Base-by-base conservation (phyloP, 2,329 filamentous ascomycete species). In the Alternaria brassicicola region DNA sequence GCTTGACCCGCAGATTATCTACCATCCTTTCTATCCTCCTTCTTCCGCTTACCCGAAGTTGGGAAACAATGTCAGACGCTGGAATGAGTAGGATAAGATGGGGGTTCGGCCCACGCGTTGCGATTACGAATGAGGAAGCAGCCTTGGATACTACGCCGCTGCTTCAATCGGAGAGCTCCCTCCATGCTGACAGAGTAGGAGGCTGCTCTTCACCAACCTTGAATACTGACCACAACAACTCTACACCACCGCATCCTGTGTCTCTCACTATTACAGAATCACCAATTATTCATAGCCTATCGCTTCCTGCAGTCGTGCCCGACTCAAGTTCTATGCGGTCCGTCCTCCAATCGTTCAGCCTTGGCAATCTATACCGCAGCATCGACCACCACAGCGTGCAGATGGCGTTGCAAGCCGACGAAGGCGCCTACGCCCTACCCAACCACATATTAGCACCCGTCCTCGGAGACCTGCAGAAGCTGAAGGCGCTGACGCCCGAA, bases 371-470 rank as follows among this genome's bases (percentile, higher is more conserved):
- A 6, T 31, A n/a, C 19, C 17, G 30, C 21, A 23, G 12, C 36
- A 10, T 39, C 36, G 23, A 47, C 7, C 30, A 7, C 30, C 13
- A 15, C 30, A 35, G 28, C 23, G 19, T 19, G 3, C 43, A 47
- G 28, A 47, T 47, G 26, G 46, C 39, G 26, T 35, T 38, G 6
- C 8, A 46, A 43, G 26, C 5, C 36, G n/a, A 33, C 31, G 21
- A 57, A 15, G 42, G 46, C 10, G 17, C 39, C 7, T n/a, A n/a
- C 5, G 15, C 47, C 12, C 31, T 50, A 6, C 30, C 51, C 8
- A 23, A 25, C 43, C 19, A 47, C 6, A 47, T 64, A n/a, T 52
- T 70, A 7, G 21, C 30, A 28, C 64, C 64, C 7, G 39, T 68
- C 4, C 21, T 23, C 7, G 21, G 6, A 13, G 9, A 62, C 2